A percentile compares a stretch with the other conserved stretches of the same genome.
phyloP scores from a whole-genome alignment of 2,329 filamentous ascomycete genomes.

The Epicoccum sorghinum region DNA sequence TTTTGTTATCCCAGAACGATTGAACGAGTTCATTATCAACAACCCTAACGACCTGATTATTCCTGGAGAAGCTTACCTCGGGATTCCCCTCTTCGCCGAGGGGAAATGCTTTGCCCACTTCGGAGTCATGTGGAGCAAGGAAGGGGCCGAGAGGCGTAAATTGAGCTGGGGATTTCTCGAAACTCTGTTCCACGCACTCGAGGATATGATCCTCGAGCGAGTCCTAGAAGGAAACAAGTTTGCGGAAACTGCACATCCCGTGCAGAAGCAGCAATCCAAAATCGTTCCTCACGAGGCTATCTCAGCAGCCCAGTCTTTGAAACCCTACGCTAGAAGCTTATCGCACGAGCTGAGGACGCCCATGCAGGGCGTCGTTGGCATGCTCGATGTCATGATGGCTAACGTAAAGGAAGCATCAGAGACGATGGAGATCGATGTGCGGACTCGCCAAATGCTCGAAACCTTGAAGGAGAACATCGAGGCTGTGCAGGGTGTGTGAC shows the following conservation, averaged over 20 bases:
- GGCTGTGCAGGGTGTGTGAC: constrained; percentile 67
- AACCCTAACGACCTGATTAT: constrained; percentile 68
- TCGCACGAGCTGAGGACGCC: constrained; percentile 75
- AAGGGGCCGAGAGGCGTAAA: constrained; percentile 62
- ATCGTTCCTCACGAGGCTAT: constrained; percentile 63
- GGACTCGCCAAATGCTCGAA: constrained; percentile 63
- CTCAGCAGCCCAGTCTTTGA: constrained; percentile 67
- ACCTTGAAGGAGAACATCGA: constrained; percentile 72
- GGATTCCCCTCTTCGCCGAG: constrained; percentile 68
- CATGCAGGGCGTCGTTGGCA: constrained; percentile 77
- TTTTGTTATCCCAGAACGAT: constrained; percentile 68
- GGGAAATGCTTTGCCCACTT: constrained; percentile 73
- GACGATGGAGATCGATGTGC: constrained; percentile 58
- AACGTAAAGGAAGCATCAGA: constrained; percentile 71
- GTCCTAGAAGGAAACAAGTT: constrained; percentile 61
- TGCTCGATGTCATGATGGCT: constrained; percentile 78
- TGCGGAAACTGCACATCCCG: constrained; percentile 31
- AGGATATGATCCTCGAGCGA: constrained; percentile 68
- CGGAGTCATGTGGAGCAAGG: constrained; percentile 72
- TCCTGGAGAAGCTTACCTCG: constrained; percentile 69
- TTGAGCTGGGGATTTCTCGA: constrained; percentile 72
- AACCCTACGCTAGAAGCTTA: constrained; percentile 73
- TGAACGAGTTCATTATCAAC: constrained; percentile 64
- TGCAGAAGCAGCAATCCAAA: constrained; percentile 41
- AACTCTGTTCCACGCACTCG: constrained; percentile 70